Conservation (phyloP, 2,329 filamentous ascomycete genomes). For the Sporothrix variecibatus region DNA sequence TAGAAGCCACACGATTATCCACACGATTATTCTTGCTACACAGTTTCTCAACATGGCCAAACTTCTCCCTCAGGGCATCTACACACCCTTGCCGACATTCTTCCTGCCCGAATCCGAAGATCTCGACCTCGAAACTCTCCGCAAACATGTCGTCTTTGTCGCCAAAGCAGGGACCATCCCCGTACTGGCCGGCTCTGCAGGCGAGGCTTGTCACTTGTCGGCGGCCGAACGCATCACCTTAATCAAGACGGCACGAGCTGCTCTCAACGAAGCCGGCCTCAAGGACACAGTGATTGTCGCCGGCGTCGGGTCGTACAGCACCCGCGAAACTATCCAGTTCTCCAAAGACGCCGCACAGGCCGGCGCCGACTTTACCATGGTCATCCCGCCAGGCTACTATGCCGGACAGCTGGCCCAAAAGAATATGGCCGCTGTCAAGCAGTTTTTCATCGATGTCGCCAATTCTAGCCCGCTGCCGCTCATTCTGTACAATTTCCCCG, state of each 20-base stretch:
- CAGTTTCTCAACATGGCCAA: background rate
- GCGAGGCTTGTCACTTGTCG: slow-evolving; percentile 25
- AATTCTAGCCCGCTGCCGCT: slow-evolving; percentile 32
- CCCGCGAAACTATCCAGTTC: slow-evolving; percentile 39
- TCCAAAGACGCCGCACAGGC: slow-evolving; percentile 42
- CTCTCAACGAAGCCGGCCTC: slow-evolving; percentile 31
- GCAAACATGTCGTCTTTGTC: slow-evolving; percentile 23
- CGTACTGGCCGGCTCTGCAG: slow-evolving; percentile 26
- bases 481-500: slow-evolving; percentile 35
- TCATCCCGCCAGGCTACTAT: slow-evolving; percentile 46
- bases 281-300: slow-evolving; percentile 47
- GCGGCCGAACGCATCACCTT: slow-evolving; percentile 17
- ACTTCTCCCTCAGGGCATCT: slow-evolving; percentile 27
- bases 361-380: slow-evolving; percentile 43
- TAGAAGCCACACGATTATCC: too few relatives aligned
- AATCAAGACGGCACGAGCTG: slow-evolving; percentile 16
- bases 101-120: slow-evolving; percentile 27
- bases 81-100: slow-evolving; percentile 27
- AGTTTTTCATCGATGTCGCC: slow-evolving; percentile 33
- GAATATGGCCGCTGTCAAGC: slow-evolving; percentile 26
- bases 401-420: slow-evolving; percentile 39
- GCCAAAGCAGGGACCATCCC: slow-evolving; percentile 25
- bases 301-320: slow-evolving; percentile 45
- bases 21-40: background rate
- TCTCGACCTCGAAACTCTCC: slow-evolving; percentile 22